These are phyloP conservation scores for Fusarium buxicola DNA, from an alignment of 2,329 filamentous ascomycete genomes.

Conservation along the genomic window DNA sequence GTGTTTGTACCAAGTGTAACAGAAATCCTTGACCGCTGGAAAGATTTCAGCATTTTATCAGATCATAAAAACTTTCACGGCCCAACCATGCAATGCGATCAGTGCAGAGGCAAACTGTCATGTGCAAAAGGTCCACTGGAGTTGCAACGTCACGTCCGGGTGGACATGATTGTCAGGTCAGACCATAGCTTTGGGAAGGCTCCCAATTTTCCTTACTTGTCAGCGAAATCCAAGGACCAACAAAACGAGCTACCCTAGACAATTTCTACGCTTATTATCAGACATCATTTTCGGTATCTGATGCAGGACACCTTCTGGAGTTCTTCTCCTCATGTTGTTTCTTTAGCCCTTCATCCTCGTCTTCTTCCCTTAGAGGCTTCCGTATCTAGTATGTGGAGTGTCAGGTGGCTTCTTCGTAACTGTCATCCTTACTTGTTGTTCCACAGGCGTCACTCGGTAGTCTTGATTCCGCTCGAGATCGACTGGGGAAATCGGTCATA, in stretches of 20 bases:
- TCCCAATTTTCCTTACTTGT: constrained; percentile 8
- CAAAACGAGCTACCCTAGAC: constrained; percentile 24
- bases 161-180: constrained; percentile 22
- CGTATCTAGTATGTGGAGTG: no score
- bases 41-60: constrained; percentile 2
- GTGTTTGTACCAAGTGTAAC: not conserved
- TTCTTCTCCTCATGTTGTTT: not conserved
- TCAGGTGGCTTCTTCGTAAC: no score
- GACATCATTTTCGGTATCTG: not conserved
- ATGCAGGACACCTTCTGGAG: not conserved
- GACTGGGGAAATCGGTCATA: no score
- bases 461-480: no score
- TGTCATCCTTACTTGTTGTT: no score
- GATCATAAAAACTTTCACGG: constrained; percentile 10
- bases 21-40: not conserved
- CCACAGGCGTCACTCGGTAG: no score
- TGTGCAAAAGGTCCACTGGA: constrained; percentile 24
- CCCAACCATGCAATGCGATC: constrained; percentile 1
- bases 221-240: no score
- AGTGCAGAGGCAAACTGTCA: constrained; percentile 22
- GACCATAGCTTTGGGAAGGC: not conserved
- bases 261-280: not conserved
- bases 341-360: no score
- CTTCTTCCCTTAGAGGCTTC: no score
- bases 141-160: constrained; percentile 35